Evolutionary conservation across 2,329 filamentous ascomycete genomes (phyloP).

Genomic region (Ceratocystis alfenasii): DNA sequence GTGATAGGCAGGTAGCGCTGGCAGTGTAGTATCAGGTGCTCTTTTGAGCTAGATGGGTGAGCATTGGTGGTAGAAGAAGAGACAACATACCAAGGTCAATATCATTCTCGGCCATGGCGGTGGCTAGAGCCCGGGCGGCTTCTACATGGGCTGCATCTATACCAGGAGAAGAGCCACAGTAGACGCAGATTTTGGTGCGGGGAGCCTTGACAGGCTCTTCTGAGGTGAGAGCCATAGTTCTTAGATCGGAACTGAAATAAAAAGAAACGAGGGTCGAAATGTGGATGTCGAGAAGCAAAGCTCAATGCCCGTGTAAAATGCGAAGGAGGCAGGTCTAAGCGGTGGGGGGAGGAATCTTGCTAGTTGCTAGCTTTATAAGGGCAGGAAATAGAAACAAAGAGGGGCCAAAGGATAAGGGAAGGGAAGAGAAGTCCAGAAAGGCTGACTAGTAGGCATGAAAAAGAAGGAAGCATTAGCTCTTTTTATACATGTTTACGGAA

Average conservation of each 20-base stretch:
- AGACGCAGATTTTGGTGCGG: slow-evolving; percentile 71
- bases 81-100: slow-evolving; percentile 54
- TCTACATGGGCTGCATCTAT: slow-evolving; percentile 61
- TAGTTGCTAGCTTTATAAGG: not conserved
- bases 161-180: slow-evolving; percentile 75
- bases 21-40: no score
- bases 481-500: not conserved
- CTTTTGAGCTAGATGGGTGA: no score
- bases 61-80: slow-evolving; percentile 9
- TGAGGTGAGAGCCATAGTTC: slow-evolving; percentile 24
- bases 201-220: slow-evolving; percentile 27
- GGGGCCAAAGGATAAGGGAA: slow-evolving; percentile 4
- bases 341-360: not conserved
- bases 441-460: not conserved
- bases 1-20: slow-evolving; percentile 18
- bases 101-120: slow-evolving; percentile 59
- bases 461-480: not conserved
- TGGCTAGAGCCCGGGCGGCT: slow-evolving; percentile 64
- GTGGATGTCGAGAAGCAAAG: not conserved
- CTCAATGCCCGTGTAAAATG: not conserved
- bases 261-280: not conserved
- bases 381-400: not conserved
- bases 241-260: slow-evolving; percentile 9
- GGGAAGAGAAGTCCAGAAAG: not conserved
- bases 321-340: not conserved